phyloP scores from a whole-genome alignment of 2,329 filamentous ascomycete genomes.

The Tolypocladium endophyticum region DNA sequence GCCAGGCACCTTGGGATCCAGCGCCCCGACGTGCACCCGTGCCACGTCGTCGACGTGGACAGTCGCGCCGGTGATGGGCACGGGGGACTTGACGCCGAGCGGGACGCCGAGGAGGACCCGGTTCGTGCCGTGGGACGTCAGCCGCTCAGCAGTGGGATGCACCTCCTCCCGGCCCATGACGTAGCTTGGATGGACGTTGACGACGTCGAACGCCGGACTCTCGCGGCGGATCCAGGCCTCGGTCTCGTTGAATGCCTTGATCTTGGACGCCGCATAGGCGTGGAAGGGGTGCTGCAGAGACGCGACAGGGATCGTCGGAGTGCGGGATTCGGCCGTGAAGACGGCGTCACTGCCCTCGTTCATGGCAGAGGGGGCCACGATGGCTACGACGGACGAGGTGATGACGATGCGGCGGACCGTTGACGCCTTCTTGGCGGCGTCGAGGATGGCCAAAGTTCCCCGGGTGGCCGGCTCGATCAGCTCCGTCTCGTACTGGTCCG shows the following conservation, averaged over 20 bases:
- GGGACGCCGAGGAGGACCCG: slow-evolving; percentile 21
- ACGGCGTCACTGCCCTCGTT: slow-evolving; percentile 1
- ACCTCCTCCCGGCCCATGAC: slow-evolving; percentile 25
- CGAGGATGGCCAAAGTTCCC: slow-evolving; percentile 24
- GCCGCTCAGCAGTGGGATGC: slow-evolving; percentile 13
- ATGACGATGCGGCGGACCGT: slow-evolving; percentile 29
- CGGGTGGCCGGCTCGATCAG: slow-evolving; percentile 23
- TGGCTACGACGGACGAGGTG: slow-evolving; percentile 24
- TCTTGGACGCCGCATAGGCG: slow-evolving; percentile 26
- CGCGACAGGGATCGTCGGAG: background rate
- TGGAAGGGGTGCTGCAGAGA: slow-evolving; percentile 14
- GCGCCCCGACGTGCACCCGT: slow-evolving; percentile 23
- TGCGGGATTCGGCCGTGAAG: slow-evolving; percentile 3
- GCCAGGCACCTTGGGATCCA: slow-evolving; percentile 18
- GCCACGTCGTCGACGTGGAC: slow-evolving; percentile 29
- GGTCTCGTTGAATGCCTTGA: slow-evolving; percentile 18
- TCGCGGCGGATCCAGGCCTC: slow-evolving; percentile 20
- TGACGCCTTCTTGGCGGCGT: slow-evolving; percentile 17
- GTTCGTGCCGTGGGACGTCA: slow-evolving; percentile 22
- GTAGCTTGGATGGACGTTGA: slow-evolving; percentile 24
- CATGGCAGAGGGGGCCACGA: background rate
- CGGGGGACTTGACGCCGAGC: slow-evolving; percentile 15
- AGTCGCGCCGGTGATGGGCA: slow-evolving; percentile 14
- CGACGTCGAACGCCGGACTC: slow-evolving; percentile 22
- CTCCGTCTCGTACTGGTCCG: slow-evolving; percentile 4